phyloP scores from a whole-genome alignment of 1,139 yeast genomes.

The Taphrina deformans region DNA sequence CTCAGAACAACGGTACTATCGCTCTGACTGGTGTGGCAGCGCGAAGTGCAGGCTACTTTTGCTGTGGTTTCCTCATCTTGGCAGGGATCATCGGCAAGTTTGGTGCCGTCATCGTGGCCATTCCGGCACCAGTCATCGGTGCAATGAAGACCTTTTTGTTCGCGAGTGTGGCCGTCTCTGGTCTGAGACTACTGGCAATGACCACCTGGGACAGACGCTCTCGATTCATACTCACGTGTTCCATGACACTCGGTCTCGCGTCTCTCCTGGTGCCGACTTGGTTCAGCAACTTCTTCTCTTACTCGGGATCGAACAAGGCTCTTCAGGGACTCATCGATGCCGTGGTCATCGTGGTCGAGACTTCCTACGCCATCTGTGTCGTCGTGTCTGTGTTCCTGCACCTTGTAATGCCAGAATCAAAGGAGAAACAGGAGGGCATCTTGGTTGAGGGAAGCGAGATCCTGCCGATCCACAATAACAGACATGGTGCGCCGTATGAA shows the following conservation, averaged over 20 bases:
- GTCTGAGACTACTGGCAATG: conserved; percentile 73
- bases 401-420: conserved; percentile 67
- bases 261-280: conserved; percentile 72
- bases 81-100: conserved; percentile 89
- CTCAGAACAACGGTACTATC: conserved; percentile 92
- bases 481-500: not conserved
- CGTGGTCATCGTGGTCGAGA: conserved; percentile 76
- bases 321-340: conserved; percentile 76
- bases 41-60: conserved; percentile 82
- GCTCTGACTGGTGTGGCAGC: conserved; percentile 88
- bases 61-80: conserved; percentile 74
- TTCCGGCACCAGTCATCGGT: conserved; percentile 81
- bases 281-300: conserved; percentile 75
- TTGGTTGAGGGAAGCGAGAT: conserved; percentile 3
- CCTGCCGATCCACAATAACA: conserved; percentile 9
- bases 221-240: conserved; percentile 74
- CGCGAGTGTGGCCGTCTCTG: conserved; percentile 86
- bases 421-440: conserved; percentile 46
- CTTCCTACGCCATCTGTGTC: conserved; percentile 84
- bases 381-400: conserved; percentile 72
- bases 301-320: conserved; percentile 63
- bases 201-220: conserved; percentile 79
- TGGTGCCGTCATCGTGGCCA: conserved; percentile 83
- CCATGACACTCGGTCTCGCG: conserved; percentile 76
- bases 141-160: conserved; percentile 91